Evolutionary conservation across 208 protist species (phyloP).

Genomic region (Trypanosoma scelopori): DNA sequence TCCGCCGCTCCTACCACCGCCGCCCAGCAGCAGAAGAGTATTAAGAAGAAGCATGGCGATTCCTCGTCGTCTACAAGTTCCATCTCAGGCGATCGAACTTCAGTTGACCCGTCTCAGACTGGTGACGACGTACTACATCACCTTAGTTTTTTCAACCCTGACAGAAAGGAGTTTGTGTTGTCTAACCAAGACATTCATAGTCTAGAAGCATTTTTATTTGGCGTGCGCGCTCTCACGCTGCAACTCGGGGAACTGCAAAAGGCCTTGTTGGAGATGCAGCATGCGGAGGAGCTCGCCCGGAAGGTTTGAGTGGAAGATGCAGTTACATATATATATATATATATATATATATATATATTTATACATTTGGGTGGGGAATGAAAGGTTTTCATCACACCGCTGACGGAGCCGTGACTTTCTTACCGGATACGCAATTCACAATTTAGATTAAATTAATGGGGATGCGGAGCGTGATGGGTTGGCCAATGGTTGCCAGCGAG

Average conservation of each 20-base stretch:
- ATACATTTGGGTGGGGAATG: too few relatives aligned
- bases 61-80: background rate
- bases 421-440: too few relatives aligned
- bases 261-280: conserved; percentile 78
- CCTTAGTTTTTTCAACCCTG: conserved; percentile 60
- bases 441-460: too few relatives aligned
- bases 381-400: too few relatives aligned
- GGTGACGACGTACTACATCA: conserved; percentile 30
- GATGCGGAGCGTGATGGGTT: too few relatives aligned
- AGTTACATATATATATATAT: too few relatives aligned
- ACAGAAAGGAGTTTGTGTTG: conserved; percentile 75
- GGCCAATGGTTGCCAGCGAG: too few relatives aligned
- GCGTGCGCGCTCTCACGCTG: conserved; percentile 60
- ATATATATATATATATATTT: too few relatives aligned
- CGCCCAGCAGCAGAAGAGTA: background rate
- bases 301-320: conserved; percentile 59
- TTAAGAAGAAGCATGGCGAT: background rate
- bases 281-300: conserved; percentile 65
- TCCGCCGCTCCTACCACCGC: background rate
- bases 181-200: conserved; percentile 89
- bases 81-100: conserved; percentile 9
- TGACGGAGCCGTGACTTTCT: too few relatives aligned
- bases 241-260: conserved; percentile 85
- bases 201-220: conserved; percentile 87
- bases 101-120: conserved; percentile 1